phyloP scores from a whole-genome alignment of 2,329 filamentous ascomycete species.

The Westerdykella ornata region DNA sequence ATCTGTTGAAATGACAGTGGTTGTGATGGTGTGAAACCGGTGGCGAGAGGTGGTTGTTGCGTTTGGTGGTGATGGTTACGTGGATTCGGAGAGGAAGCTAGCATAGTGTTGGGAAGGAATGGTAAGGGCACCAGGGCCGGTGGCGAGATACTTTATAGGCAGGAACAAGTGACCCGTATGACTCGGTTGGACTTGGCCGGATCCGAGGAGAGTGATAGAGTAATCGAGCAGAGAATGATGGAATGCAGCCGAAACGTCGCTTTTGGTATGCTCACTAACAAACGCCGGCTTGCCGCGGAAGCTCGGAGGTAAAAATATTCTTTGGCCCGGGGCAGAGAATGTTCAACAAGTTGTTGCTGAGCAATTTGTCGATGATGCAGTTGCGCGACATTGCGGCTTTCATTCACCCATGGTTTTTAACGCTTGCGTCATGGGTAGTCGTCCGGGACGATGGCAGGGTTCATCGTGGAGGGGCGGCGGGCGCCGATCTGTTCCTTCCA shows the following conservation, averaged over 20 bases:
- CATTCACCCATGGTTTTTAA: conserved; percentile 21
- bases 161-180: conserved; percentile 21
- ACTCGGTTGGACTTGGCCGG: conserved; percentile 24
- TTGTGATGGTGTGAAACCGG: conserved; percentile 16
- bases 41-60: conserved; percentile 9
- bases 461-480: background rate
- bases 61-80: conserved; percentile 28
- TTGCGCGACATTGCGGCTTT: conserved; percentile 14
- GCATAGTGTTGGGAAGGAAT: conserved; percentile 29
- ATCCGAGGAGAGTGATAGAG: conserved; percentile 27
- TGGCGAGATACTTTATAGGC: conserved; percentile 37
- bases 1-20: conserved; percentile 24
- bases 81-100: conserved; percentile 31
- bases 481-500: conserved; percentile 10
- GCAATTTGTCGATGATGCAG: conserved; percentile 20
- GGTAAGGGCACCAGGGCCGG: conserved; percentile 28
- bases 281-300: conserved; percentile 22
- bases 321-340: conserved; percentile 16
- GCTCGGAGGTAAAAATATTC: conserved; percentile 18
- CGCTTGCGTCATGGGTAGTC: conserved; percentile 13
- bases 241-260: conserved; percentile 11
- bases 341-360: conserved; percentile 35
- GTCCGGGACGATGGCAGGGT: background rate
- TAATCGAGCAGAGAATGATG: conserved; percentile 30
- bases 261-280: conserved; percentile 2